A percentile compares a stretch with the other conserved stretches of the same genome.
phyloP scores from a whole-genome alignment of 495 filamentous ascomycete species.

The Umbilicaria muhlenbergii region DNA sequence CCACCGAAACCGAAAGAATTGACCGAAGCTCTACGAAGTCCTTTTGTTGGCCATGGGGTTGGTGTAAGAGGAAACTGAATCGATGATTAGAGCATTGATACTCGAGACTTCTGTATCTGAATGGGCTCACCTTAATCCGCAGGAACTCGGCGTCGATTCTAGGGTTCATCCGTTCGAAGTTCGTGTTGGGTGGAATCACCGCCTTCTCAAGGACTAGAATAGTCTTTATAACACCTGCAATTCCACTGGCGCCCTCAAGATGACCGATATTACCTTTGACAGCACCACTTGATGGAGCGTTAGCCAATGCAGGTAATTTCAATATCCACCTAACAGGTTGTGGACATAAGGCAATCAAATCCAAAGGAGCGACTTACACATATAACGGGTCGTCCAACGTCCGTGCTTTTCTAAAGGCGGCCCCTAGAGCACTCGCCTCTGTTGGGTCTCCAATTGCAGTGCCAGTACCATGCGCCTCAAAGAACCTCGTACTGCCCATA shows the following conservation, averaged over 20 bases:
- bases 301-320: not conserved
- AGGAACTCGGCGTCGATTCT: constrained; percentile 11
- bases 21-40: constrained; percentile 36
- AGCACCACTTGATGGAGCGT: constrained; percentile 2
- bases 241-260: constrained; percentile 15
- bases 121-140: constrained; percentile 2
- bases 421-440: constrained; percentile 3
- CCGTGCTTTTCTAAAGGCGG: constrained; percentile 4
- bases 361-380: constrained; percentile 6
- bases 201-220: constrained; percentile 25
- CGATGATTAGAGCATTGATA: too few relatives aligned
- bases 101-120: too few relatives aligned
- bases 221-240: constrained; percentile 26
- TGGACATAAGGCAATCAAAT: too few relatives aligned
- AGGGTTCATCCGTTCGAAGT: constrained; percentile 19
- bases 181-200: constrained; percentile 20
- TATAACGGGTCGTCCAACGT: constrained; percentile 19
- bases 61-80: too few relatives aligned
- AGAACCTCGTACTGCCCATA: constrained; percentile 12
- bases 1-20: constrained; percentile 50
- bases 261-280: constrained; percentile 21
- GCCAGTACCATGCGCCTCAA: constrained; percentile 31
- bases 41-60: constrained; percentile 10
- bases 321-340: too few relatives aligned
- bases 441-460: constrained; percentile 41